Percentiles rank a stretch among this genome's conserved stretches.
phyloP scores from a whole-genome alignment of 441 rosid species.

The Flueggea neowawraea region DNA sequence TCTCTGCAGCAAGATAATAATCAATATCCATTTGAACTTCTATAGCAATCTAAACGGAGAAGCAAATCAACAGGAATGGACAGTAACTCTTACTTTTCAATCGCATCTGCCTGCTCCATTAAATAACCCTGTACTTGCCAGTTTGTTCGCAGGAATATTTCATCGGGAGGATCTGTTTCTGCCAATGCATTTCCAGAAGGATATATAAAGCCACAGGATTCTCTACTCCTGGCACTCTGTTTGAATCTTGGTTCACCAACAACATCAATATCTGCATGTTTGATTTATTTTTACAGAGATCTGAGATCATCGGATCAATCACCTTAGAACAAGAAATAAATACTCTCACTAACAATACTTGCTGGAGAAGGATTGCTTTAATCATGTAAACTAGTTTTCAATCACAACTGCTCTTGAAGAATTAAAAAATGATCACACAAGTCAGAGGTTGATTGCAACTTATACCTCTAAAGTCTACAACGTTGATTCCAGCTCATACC shows the following conservation, averaged over 20 bases:
- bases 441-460: too few relatives aligned
- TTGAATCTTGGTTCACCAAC: conserved; percentile 45
- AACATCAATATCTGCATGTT: conserved; percentile 58
- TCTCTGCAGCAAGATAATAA: conserved; percentile 44
- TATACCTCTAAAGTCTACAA: too few relatives aligned
- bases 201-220: conserved; percentile 34
- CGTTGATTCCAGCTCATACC: too few relatives aligned
- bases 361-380: too few relatives aligned
- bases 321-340: too few relatives aligned
- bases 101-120: conserved; percentile 80
- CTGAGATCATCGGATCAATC: too few relatives aligned
- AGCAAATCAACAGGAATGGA: conserved; percentile 9
- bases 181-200: conserved; percentile 31
- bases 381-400: too few relatives aligned
- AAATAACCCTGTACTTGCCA: conserved; percentile 92
- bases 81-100: conserved; percentile 60
- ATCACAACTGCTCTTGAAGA: too few relatives aligned
- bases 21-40: conserved; percentile 3
- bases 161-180: conserved; percentile 38
- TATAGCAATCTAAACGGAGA: conserved; percentile 3
- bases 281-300: conserved; percentile 10
- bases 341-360: too few relatives aligned
- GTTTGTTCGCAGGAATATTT: conserved; percentile 65
- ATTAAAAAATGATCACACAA: too few relatives aligned
- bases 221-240: conserved; percentile 33